Percentiles rank a stretch among this genome's conserved stretches.
Evolutionary conservation across 495 filamentous ascomycete genomes (phyloP).

Genomic region (Penicillium desertorum): DNA sequence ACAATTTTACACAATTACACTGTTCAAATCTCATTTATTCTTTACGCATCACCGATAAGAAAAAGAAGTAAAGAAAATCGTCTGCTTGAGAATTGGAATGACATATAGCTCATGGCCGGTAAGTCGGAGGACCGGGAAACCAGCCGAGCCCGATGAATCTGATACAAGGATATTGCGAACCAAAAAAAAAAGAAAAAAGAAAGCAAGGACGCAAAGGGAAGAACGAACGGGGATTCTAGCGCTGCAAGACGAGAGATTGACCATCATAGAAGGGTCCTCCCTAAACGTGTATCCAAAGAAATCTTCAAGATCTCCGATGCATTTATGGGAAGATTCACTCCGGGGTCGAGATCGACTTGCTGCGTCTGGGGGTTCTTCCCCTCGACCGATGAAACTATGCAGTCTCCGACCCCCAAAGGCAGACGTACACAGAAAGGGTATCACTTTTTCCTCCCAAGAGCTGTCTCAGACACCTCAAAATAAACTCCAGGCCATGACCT

Average conservation of each 20-base stretch:
- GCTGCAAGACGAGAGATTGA: constrained; percentile 40
- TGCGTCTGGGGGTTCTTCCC: constrained; percentile 34
- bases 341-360: constrained; percentile 30
- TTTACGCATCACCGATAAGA: constrained; percentile 9
- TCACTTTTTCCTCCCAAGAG: constrained; percentile 53
- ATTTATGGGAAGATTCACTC: constrained; percentile 19
- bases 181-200: constrained; percentile 27
- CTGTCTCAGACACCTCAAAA: constrained; percentile 48
- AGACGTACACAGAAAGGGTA: constrained; percentile 53
- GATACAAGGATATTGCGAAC: constrained; percentile 19
- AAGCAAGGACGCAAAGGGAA: constrained; percentile 31
- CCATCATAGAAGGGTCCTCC: constrained; percentile 19
- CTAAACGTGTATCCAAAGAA: constrained; percentile 33
- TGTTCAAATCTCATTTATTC: background rate
- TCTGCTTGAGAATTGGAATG: constrained; percentile 36
- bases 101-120: constrained; percentile 32
- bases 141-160: constrained; percentile 23
- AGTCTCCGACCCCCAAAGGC: constrained; percentile 44
- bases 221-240: constrained; percentile 38
- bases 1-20: background rate
- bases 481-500: constrained; percentile 45
- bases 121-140: constrained; percentile 23
- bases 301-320: constrained; percentile 38
- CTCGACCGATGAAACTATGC: constrained; percentile 42
- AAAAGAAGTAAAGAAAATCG: constrained; percentile 24